Evolutionary conservation across 148 eudicot species (phyloP), one percentile per base, ranked within the genome.

Genomic region (Camellia japonica): DNA sequence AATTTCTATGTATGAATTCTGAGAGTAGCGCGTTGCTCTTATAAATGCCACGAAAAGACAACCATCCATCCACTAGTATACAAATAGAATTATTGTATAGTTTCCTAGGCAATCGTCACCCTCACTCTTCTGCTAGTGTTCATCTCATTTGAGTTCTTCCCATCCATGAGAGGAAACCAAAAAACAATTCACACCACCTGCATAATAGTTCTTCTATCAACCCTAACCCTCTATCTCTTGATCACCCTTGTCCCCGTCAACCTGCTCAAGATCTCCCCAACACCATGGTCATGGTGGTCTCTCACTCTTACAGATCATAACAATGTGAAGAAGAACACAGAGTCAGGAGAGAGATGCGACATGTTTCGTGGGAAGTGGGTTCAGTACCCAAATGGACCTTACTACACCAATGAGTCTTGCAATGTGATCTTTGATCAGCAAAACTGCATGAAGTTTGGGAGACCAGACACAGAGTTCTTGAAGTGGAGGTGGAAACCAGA

Each of bases 401-500:
- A 23, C 8, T 88, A 88, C 77, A 76, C 81, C 20, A 84, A 88
- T 47, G 76, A 72, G 19, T 82, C 75, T 11, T 7, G n/a, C 1
- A 20, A 61, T 16, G 61, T 52, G 43, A 72, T 72, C 61, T 73
- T 6, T 79, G 91, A 69, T 60, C 81, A 62, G 76, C 85, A 85
- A 75, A 72, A 88, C 64, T 88, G 91, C 59, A 80, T 84, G 78
- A 47, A 77, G 79, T 87, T 84, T 78, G 91, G 91, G 67, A 86
- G 89, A 43, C 73, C 13, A 1, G 89, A 88, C 63, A 76, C 14
- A 9, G 86, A 80, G 47, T 88, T 84, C 73, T 12, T 88, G 12
- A 73, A 77, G 16, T 88, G 89, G 89, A 84, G 83, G 83, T 88
- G 91, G 91, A 82, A 81, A 58, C 91, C 87, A 7, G 19, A 79